Base-by-base conservation (phyloP, 2,329 filamentous ascomycete species). In the Aspergillus quadrilineatus region DNA sequence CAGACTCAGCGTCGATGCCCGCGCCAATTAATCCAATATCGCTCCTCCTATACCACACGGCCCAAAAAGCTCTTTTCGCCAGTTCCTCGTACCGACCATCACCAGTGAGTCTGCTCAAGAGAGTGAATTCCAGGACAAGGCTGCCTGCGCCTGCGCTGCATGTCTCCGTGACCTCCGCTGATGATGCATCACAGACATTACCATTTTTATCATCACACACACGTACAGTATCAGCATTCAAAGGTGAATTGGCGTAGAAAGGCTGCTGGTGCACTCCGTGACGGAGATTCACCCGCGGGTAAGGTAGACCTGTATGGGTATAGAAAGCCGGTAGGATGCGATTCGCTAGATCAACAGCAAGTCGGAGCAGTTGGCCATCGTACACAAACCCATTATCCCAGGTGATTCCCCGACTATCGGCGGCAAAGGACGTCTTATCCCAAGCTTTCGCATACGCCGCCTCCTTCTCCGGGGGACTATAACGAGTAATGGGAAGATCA, bases 91-190 rank as follows among this genome's bases (percentile, higher is more conserved):
- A 99, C n/a, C 89, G 85, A 8, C 82, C 78, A 69, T 97, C 90
- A 9, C 90, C 91, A 0, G 91, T 95, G 46, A 99, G 79, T 26
- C 94, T 85, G 67, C 92, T 97, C 46, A 99, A 80, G 0, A 92
- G 90, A 0, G 92, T 90, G 64, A 97, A 96, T 70, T 99, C 94
- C 1, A 99, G 82, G 2, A 97, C 90, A 28, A 99, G 79, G 71
- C 92, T 97, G 53, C 92, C 94, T n/a, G 94, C 94, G 43, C 94
- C 94, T 1, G 94, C 94, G 69, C 91, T 96, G 75, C 94, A 99
- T 0, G 92, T 99, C 75, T 97, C 94, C 0, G 94, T 97, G 46
- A 95, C 88, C 72, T 99, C 93, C 39, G 77, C 73, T 7, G 75
- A 53, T 56, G 62, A 50, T 15, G 58, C 48, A n/a, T 57, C 64